Conservation (phyloP, 805 yeast genomes). For the Sugiyamaella americana region DNA sequence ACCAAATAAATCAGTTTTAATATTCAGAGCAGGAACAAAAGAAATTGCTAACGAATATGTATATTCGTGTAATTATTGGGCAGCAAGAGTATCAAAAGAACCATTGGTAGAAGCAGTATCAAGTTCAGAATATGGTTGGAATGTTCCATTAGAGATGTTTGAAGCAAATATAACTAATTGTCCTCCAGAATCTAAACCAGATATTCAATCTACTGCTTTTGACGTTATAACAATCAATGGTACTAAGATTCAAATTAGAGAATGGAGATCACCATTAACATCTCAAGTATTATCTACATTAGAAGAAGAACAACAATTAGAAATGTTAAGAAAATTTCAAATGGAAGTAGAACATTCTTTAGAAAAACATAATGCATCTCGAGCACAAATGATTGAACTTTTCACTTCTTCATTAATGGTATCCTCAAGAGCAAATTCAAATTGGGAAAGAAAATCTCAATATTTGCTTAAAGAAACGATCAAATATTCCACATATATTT, state of each 20-base stretch:
- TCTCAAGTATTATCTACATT: slow-evolving; percentile 25
- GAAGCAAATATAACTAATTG: too few relatives aligned
- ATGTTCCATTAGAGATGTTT: slow-evolving; percentile 12
- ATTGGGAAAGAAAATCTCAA: slow-evolving; percentile 30
- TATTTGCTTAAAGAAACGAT: slow-evolving; percentile 24
- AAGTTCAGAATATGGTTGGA: slow-evolving; percentile 77
- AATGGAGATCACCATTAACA: slow-evolving; percentile 30
- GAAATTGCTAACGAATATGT: slow-evolving; percentile 65
- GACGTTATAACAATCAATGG: slow-evolving; percentile 19
- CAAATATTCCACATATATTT: slow-evolving; percentile 26
- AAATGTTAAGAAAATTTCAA: slow-evolving; percentile 35
- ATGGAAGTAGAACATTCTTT: slow-evolving; percentile 34
- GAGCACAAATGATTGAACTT: slow-evolving; percentile 33
- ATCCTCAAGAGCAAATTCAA: slow-evolving; percentile 25
- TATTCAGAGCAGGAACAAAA: slow-evolving; percentile 58
- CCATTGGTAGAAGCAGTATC: slow-evolving; percentile 68
- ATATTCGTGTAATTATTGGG: slow-evolving; percentile 83
- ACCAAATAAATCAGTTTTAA: slow-evolving; percentile 40
- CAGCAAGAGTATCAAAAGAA: slow-evolving; percentile 71
- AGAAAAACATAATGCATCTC: slow-evolving; percentile 38
- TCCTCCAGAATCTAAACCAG: neutral
- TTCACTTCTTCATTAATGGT: slow-evolving; percentile 24
- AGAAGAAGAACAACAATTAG: slow-evolving; percentile 35
- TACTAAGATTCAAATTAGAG: slow-evolving; percentile 22
- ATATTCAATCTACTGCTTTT: slow-evolving; percentile 9